Evolutionary conservation across 805 yeast genomes (phyloP).

Genomic region (Ogataea paradorogensis): DNA sequence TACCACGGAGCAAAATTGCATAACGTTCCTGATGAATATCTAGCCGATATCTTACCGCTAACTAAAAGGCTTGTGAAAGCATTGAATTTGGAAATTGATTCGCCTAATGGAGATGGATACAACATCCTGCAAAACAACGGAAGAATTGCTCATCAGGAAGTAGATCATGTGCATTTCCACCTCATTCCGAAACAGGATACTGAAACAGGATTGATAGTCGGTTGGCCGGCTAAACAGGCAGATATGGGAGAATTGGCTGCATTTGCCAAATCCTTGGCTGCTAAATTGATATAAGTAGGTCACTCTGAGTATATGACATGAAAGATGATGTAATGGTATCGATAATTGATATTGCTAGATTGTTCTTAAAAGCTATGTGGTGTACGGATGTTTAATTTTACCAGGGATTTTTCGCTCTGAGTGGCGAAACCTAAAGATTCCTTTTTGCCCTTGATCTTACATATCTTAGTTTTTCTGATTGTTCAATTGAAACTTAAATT

Average conservation of each 20-base stretch:
- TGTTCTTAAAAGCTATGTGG: neutral
- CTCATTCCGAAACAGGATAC: slow-evolving; percentile 83
- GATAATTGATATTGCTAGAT: slow-evolving; percentile 2
- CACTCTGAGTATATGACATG: slow-evolving; percentile 1
- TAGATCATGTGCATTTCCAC: slow-evolving; percentile 96
- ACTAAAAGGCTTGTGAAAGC: slow-evolving; percentile 82
- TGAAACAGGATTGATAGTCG: slow-evolving; percentile 76
- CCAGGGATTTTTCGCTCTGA: slow-evolving; percentile 1
- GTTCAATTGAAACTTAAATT: slow-evolving; percentile 5
- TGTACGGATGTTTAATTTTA: slow-evolving; percentile 2
- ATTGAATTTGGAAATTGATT: slow-evolving; percentile 59
- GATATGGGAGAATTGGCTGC: slow-evolving; percentile 70
- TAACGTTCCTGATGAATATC: slow-evolving; percentile 86
- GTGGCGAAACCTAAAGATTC: slow-evolving; percentile 9
- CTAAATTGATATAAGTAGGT: slow-evolving; percentile 29
- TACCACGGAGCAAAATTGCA: slow-evolving; percentile 91
- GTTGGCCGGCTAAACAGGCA: slow-evolving; percentile 90
- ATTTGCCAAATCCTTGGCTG: slow-evolving; percentile 57
- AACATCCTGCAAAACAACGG: slow-evolving; percentile 93
- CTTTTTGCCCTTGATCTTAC: slow-evolving; percentile 12
- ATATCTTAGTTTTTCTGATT: slow-evolving; percentile 7
- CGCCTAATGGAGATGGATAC: slow-evolving; percentile 71
- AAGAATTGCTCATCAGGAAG: slow-evolving; percentile 90
- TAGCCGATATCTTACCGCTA: slow-evolving; percentile 82
- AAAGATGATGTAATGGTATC: slow-evolving; percentile 26